These are phyloP conservation scores for Colletotrichum tofieldiae DNA, from an alignment of 2,329 filamentous ascomycete species.

Conservation along the genomic window DNA sequence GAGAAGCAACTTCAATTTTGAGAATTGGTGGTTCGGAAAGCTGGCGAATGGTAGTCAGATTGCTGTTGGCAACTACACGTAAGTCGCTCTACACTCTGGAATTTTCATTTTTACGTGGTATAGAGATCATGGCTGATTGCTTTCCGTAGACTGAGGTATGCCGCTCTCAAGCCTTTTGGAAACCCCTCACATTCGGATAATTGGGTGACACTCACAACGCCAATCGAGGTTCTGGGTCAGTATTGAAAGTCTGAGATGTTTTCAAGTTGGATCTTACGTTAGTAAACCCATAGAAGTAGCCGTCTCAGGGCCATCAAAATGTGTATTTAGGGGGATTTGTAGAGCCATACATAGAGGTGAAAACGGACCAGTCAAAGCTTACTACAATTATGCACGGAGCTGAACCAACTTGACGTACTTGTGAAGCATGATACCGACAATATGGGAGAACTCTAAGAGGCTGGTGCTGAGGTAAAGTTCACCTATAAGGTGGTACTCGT, in stretches of 20 bases:
- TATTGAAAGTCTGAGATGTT: background rate
- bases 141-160: conserved; percentile 27
- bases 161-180: conserved; percentile 34
- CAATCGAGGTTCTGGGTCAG: conserved; percentile 50
- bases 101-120: background rate
- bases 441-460: too few species aligned
- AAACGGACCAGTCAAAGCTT: too few species aligned
- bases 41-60: conserved; percentile 60
- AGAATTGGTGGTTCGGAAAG: conserved; percentile 61
- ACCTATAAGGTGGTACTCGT: too few species aligned
- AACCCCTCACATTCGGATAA: conserved; percentile 22
- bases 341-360: too few species aligned
- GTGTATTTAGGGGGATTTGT: too few species aligned
- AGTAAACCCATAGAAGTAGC: too few species aligned
- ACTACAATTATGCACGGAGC: too few species aligned
- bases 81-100: background rate
- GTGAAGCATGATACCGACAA: too few species aligned
- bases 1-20: conserved; percentile 39
- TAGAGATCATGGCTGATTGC: background rate
- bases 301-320: too few species aligned
- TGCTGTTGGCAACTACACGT: conserved; percentile 59
- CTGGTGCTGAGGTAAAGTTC: too few species aligned
- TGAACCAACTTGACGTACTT: too few species aligned
- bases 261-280: background rate
- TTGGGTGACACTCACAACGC: conserved; percentile 51